Conservation (phyloP, 192 early-diverging fungal species). For the Chytriomyces hyalinus region DNA sequence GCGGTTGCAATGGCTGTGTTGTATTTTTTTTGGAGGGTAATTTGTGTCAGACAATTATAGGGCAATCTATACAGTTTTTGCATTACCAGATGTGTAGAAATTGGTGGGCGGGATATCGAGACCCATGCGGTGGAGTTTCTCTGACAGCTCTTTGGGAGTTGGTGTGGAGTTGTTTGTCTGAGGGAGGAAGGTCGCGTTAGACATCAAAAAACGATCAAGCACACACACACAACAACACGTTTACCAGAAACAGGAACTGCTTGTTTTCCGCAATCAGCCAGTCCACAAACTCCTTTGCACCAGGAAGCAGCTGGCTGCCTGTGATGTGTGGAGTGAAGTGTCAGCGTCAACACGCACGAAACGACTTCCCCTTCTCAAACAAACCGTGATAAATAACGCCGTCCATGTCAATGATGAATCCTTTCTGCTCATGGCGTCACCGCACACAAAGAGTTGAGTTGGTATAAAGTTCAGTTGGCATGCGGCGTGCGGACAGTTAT, state of each 20-base stretch:
- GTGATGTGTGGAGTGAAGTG: background rate
- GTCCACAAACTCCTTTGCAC: constrained; percentile 61
- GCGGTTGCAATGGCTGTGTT: constrained; percentile 29
- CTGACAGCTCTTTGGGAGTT: constrained; percentile 63
- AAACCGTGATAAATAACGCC: constrained; percentile 66
- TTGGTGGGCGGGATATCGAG: constrained; percentile 56
- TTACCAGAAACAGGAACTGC: constrained; percentile 60
- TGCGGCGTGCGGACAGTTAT: background rate
- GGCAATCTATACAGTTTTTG: background rate
- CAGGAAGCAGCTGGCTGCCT: constrained; percentile 57
- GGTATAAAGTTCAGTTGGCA: background rate
- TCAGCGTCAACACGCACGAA: background rate
- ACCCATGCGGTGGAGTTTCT: constrained; percentile 58
- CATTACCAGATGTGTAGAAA: constrained; percentile 60
- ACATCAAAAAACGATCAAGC: background rate
- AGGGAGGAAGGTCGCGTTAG: background rate
- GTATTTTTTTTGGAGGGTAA: background rate
- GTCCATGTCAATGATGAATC: constrained; percentile 69
- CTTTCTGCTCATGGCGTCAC: constrained; percentile 32
- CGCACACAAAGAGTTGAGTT: too few species aligned
- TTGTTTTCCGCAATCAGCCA: constrained; percentile 59
- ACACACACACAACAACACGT: constrained; percentile 13
- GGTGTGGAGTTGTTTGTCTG: constrained; percentile 69
- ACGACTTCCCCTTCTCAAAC: background rate
- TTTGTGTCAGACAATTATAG: constrained; percentile 3